phyloP scores from a whole-genome alignment of 441 rosid species.

The Hypseocharis bilobata region DNA sequence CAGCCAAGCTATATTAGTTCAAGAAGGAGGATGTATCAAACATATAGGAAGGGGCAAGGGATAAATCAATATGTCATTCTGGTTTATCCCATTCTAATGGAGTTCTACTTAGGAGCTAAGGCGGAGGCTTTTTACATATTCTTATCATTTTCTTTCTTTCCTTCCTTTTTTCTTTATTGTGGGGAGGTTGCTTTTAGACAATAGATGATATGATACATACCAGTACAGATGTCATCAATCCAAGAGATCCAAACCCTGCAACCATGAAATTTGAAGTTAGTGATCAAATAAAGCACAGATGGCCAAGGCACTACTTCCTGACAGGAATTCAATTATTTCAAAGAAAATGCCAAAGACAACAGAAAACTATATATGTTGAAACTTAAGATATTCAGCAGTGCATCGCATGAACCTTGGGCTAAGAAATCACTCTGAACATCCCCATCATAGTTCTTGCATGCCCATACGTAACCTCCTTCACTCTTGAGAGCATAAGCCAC shows the following conservation, averaged over 20 bases:
- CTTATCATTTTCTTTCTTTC: too few species aligned
- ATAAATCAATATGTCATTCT: too few species aligned
- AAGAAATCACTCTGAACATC: constrained; percentile 95
- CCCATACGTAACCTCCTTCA: constrained; percentile 90
- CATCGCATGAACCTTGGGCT: constrained; percentile 60
- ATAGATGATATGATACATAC: constrained; percentile 30
- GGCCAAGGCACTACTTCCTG: neutral
- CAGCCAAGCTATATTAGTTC: neutral
- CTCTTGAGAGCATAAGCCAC: constrained; percentile 90
- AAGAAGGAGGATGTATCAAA: neutral
- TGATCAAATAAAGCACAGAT: neutral
- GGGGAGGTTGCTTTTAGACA: neutral
- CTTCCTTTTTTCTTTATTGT: too few species aligned
- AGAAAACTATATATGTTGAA: neutral
- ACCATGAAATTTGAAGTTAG: constrained; percentile 13
- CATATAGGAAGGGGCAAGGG: too few species aligned
- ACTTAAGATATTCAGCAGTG: neutral
- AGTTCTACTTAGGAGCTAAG: too few species aligned
- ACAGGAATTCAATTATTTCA: neutral
- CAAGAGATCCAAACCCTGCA: constrained; percentile 88
- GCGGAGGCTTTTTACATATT: too few species aligned
- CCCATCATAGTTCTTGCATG: constrained; percentile 96
- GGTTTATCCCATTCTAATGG: too few species aligned
- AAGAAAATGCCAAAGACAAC: neutral
- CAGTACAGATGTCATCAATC: constrained; percentile 87